These are phyloP conservation scores for Lepidium didymum DNA, from an alignment of 345 rosid species.

Conservation along the genomic window DNA sequence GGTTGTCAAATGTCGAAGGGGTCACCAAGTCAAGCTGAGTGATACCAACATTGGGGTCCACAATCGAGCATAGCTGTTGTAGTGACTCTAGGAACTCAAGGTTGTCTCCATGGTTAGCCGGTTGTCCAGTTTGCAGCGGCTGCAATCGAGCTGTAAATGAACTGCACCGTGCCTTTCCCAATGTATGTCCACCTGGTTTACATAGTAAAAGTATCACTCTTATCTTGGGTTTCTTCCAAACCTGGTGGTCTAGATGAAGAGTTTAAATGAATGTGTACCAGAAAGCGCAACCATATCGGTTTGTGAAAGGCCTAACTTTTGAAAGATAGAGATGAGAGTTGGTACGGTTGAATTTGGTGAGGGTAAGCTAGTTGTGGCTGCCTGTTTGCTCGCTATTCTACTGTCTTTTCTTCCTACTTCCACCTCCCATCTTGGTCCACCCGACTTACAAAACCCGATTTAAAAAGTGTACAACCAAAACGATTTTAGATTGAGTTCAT, in stretches of 20 bases:
- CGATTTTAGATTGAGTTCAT: not conserved
- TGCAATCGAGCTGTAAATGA: conserved; percentile 53
- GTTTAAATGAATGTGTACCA: conserved; percentile 29
- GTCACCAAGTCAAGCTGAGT: conserved; percentile 68
- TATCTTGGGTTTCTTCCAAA: not conserved
- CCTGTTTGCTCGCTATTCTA: conserved; percentile 55
- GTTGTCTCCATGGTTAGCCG: conserved; percentile 36
- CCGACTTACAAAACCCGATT: conserved; percentile 41
- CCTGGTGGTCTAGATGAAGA: not conserved
- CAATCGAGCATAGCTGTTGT: conserved; percentile 50
- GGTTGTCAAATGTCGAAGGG: conserved; percentile 77
- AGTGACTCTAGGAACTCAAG: conserved; percentile 54
- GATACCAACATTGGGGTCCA: conserved; percentile 19
- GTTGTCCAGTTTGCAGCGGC: conserved; percentile 25
- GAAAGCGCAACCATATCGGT: conserved; percentile 73
- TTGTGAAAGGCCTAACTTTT: conserved; percentile 62
- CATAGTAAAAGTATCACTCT: not conserved
- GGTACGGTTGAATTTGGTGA: conserved; percentile 66
- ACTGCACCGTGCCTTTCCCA: conserved; percentile 76
- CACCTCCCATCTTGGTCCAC: conserved; percentile 91
- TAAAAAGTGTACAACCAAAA: not conserved
- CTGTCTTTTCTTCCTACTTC: conserved; percentile 68
- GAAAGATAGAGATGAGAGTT: conserved; percentile 47
- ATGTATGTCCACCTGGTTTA: conserved; percentile 61
- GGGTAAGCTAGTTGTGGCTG: conserved; percentile 55